Conservation (phyloP, 495 filamentous ascomycete species). For the Neurospora terricola region DNA sequence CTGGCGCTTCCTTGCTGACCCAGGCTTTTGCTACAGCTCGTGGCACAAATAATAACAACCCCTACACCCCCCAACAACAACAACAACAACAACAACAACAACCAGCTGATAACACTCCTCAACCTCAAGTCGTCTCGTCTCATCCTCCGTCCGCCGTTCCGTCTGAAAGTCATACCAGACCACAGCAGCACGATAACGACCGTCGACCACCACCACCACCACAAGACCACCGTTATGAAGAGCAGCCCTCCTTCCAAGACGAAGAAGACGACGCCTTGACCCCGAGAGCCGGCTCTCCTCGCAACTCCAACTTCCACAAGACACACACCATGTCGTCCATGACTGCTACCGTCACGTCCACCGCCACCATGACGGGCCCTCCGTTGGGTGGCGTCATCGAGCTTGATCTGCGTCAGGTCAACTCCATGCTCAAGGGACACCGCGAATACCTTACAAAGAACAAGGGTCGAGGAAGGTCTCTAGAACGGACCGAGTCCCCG, state of each 20-base stretch:
- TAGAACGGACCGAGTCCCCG: conserved; percentile 29
- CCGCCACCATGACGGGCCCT: conserved; percentile 5
- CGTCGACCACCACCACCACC: background rate
- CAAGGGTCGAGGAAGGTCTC: conserved; percentile 25
- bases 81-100: too few relatives aligned
- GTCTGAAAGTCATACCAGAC: conserved; percentile 12
- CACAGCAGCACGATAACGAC: conserved; percentile 14
- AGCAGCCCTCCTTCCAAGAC: background rate
- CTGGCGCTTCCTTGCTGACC: conserved; percentile 39
- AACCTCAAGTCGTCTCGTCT: conserved; percentile 5
- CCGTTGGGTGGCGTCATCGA: conserved; percentile 1
- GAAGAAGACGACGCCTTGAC: conserved; percentile 17
- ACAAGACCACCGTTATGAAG: background rate
- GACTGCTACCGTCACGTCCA: conserved; percentile 10
- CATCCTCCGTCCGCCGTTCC: conserved; percentile 6
- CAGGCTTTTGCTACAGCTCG: conserved; percentile 44
- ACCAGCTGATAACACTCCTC: conserved; percentile 3
- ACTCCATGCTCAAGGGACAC: conserved; percentile 27
- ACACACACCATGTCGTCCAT: conserved; percentile 13
- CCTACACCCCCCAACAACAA: conserved; percentile 9
- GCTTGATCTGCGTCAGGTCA: conserved; percentile 22
- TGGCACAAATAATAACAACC: conserved; percentile 23
- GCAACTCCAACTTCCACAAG: background rate
- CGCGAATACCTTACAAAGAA: conserved; percentile 25
- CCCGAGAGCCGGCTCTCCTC: conserved; percentile 18